phyloP scores from a whole-genome alignment of 768 basidiomycete species.

The Russula virescens region DNA sequence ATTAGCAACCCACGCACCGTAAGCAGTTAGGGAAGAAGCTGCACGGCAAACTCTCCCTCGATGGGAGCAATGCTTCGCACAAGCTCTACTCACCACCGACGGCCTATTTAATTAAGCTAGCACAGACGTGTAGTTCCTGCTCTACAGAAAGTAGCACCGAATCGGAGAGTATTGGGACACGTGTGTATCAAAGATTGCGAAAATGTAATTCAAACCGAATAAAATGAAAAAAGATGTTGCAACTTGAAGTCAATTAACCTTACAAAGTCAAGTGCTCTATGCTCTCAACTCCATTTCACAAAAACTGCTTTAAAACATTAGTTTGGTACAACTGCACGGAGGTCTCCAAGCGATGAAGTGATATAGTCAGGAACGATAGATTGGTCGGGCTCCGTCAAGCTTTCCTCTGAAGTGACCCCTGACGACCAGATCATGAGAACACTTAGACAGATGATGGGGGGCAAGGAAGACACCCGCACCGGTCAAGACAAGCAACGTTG shows the following conservation, averaged over 20 bases:
- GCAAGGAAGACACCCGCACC: constrained; percentile 29
- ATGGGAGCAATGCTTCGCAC: background rate
- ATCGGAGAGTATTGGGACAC: background rate
- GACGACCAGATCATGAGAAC: too few species aligned
- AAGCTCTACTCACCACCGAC: background rate
- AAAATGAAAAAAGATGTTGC: too few species aligned
- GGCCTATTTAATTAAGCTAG: constrained; percentile 5
- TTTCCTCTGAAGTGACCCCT: constrained; percentile 76
- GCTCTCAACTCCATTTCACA: constrained; percentile 2
- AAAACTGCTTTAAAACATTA: background rate
- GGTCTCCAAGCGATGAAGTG: constrained; percentile 74
- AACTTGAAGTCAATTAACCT: constrained; percentile 9
- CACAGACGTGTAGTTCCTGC: background rate
- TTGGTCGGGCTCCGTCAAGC: constrained; percentile 65
- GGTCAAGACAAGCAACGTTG: too few species aligned
- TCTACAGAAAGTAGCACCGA: background rate
- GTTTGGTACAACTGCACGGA: constrained; percentile 40
- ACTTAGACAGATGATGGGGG: background rate
- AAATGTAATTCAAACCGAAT: background rate
- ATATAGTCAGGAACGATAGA: constrained; percentile 82
- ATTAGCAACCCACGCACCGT: too few species aligned
- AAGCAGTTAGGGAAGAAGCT: too few species aligned
- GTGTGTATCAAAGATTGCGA: background rate
- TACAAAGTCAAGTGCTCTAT: constrained; percentile 1
- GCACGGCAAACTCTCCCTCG: too few species aligned